A percentile compares a stretch with the other conserved stretches of the same genome.
These are phyloP conservation scores for Lunasporangiospora selenospora DNA, from an alignment of 192 early-diverging fungal species.

Conservation along the genomic window DNA sequence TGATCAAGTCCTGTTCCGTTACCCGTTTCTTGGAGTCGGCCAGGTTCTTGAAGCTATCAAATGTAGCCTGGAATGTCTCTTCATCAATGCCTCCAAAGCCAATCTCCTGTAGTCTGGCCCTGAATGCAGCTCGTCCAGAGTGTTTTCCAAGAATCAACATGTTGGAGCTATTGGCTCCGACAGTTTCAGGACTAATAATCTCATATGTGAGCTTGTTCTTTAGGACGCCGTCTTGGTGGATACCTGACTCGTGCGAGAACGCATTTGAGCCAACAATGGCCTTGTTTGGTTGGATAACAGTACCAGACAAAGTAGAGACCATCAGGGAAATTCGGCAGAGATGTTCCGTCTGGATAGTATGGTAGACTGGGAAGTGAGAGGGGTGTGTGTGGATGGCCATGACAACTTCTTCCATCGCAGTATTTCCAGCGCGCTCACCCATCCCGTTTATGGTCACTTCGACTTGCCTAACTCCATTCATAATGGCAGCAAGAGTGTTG, in stretches of 20 bases:
- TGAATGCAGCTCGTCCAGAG: constrained; percentile 90
- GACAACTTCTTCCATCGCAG: constrained; percentile 89
- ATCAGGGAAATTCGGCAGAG: constrained; percentile 85
- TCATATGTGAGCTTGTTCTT: constrained; percentile 94
- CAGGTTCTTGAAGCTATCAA: constrained; percentile 83
- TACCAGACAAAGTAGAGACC: constrained; percentile 84
- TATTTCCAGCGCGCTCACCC: constrained; percentile 94
- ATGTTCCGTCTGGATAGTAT: constrained; percentile 82
- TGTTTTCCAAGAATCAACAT: constrained; percentile 93
- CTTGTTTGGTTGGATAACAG: constrained; percentile 93
- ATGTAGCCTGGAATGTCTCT: constrained; percentile 69
- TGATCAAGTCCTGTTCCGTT: constrained; percentile 85
- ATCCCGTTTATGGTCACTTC: constrained; percentile 96
- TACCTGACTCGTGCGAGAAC: constrained; percentile 94
- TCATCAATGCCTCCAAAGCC: constrained; percentile 65
- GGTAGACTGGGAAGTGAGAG: constrained; percentile 76
- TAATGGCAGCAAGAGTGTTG: constrained; percentile 86
- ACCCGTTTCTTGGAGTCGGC: constrained; percentile 86
- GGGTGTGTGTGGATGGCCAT: constrained; percentile 93
- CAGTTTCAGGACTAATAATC: constrained; percentile 88
- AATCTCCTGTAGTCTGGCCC: constrained; percentile 72
- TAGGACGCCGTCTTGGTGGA: constrained; percentile 95
- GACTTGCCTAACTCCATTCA: constrained; percentile 89
- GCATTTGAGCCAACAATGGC: constrained; percentile 95
- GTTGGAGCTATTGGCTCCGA: constrained; percentile 80